A percentile compares a stretch with the other conserved stretches of the same genome.
Conservation (phyloP, 805 yeast species). For the Hemisphaericaspora nanyangensis region DNA sequence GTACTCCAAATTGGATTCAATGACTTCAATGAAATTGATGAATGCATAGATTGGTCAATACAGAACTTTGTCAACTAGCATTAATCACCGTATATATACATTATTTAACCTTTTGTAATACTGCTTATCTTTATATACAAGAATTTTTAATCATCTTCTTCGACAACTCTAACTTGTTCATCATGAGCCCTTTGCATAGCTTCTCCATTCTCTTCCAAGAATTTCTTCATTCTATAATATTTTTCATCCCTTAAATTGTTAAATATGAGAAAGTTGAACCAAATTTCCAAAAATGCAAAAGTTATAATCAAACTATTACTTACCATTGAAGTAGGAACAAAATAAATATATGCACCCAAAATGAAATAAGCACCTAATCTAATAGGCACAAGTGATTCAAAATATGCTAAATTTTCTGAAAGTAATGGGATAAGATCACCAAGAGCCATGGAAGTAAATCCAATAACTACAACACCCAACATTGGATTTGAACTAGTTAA, state of each 20-base stretch:
- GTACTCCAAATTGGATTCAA: conserved; percentile 46
- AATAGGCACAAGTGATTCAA: conserved; percentile 58
- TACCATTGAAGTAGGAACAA: conserved; percentile 41
- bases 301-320: conserved; percentile 62
- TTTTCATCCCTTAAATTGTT: conserved; percentile 64
- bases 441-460: conserved; percentile 43
- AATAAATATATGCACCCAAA: conserved; percentile 47
- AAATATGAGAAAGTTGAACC: conserved; percentile 64
- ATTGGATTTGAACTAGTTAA: conserved; percentile 39
- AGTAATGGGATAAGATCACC: conserved; percentile 59
- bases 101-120: too few relatives aligned
- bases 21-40: conserved; percentile 50
- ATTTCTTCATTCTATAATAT: conserved; percentile 43
- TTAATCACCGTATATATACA: too few relatives aligned
- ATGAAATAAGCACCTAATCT: conserved; percentile 50
- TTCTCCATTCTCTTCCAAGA: conserved; percentile 36
- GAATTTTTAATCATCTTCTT: conserved; percentile 10
- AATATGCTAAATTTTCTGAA: conserved; percentile 46
- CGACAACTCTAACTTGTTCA: conserved; percentile 29
- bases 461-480: conserved; percentile 46
- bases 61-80: conserved; percentile 22
- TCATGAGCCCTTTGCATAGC: conserved; percentile 27
- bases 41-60: conserved; percentile 55
- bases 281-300: conserved; percentile 60
- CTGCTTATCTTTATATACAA: too few relatives aligned